Percentiles rank a stretch among this genome's conserved stretches.
phyloP scores from a whole-genome alignment of 352 stramenopile species.

The Sclerospora graminicola region DNA sequence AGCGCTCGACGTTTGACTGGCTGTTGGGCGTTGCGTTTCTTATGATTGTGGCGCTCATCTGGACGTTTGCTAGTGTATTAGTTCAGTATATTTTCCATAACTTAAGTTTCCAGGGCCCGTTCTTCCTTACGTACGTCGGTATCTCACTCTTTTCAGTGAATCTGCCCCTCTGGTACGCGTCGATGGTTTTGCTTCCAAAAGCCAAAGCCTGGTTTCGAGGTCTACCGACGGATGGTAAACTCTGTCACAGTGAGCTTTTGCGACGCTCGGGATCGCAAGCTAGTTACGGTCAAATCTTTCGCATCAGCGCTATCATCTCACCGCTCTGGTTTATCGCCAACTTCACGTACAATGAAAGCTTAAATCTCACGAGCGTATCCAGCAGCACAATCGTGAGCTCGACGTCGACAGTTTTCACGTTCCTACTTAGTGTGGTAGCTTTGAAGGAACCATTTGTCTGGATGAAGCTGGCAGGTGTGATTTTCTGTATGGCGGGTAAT shows the following conservation, averaged over 20 bases:
- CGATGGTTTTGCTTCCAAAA: conserved; percentile 36
- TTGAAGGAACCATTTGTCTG: conserved; percentile 75
- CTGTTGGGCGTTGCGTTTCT: conserved; percentile 65
- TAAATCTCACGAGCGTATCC: conserved; percentile 89
- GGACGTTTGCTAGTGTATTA: conserved; percentile 77
- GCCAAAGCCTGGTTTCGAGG: conserved; percentile 26
- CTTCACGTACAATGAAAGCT: conserved; percentile 88
- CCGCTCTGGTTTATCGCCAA: conserved; percentile 93
- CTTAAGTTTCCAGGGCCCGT: conserved; percentile 74
- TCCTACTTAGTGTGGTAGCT: conserved; percentile 76
- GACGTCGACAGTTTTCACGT: conserved; percentile 91
- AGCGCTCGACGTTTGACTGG: conserved; percentile 43
- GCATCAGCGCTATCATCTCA: conserved; percentile 65
- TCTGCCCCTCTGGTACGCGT: conserved; percentile 65
- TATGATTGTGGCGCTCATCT: conserved; percentile 66
- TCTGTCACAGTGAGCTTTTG: conserved; percentile 28
- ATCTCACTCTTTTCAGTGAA: conserved; percentile 82
- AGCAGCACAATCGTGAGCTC: conserved; percentile 91
- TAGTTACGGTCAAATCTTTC: conserved; percentile 32
- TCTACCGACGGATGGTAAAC: conserved; percentile 25
- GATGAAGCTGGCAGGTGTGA: conserved; percentile 75
- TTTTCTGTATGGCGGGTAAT: conserved; percentile 82
- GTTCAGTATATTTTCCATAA: conserved; percentile 87
- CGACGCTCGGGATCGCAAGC: conserved; percentile 20
- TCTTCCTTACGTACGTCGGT: conserved; percentile 85